Conservation (phyloP, 345 rosid species). For the Brassica incana region DNA sequence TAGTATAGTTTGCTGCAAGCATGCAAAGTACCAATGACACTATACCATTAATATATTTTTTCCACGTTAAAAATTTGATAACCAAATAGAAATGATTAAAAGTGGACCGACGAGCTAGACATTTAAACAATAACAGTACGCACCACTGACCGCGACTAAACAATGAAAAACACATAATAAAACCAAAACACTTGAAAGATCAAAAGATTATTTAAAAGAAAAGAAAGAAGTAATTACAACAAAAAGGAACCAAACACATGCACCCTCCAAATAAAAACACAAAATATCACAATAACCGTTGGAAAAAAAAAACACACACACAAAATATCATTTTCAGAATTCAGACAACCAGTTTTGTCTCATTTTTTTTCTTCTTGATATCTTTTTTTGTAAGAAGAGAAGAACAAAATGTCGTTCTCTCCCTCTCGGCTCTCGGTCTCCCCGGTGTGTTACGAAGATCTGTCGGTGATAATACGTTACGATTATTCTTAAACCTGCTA, state of each 20-base stretch:
- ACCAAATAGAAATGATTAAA: background rate
- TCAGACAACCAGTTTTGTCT: conserved; percentile 26
- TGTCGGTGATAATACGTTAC: conserved; percentile 34
- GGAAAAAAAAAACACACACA: no score
- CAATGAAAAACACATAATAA: conserved; percentile 26
- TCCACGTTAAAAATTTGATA: background rate
- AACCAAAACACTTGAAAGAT: conserved; percentile 15
- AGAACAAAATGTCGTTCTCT: background rate
- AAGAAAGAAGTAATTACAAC: background rate
- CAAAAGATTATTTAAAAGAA: background rate
- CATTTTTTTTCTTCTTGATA: background rate
- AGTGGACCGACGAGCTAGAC: conserved; percentile 5
- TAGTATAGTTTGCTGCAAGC: background rate
- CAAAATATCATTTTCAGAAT: background rate
- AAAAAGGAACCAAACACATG: conserved; percentile 26
- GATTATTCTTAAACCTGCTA: background rate
- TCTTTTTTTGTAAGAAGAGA: background rate
- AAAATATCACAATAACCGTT: background rate
- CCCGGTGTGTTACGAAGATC: conserved; percentile 13
- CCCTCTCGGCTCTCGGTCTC: background rate
- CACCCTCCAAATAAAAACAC: conserved; percentile 18
- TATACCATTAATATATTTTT: background rate
- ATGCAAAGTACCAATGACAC: background rate
- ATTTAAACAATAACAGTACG: background rate
- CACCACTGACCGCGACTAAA: conserved; percentile 5